phyloP scores from a whole-genome alignment of 495 filamentous ascomycete genomes.

The Penicillium maclennaniae region DNA sequence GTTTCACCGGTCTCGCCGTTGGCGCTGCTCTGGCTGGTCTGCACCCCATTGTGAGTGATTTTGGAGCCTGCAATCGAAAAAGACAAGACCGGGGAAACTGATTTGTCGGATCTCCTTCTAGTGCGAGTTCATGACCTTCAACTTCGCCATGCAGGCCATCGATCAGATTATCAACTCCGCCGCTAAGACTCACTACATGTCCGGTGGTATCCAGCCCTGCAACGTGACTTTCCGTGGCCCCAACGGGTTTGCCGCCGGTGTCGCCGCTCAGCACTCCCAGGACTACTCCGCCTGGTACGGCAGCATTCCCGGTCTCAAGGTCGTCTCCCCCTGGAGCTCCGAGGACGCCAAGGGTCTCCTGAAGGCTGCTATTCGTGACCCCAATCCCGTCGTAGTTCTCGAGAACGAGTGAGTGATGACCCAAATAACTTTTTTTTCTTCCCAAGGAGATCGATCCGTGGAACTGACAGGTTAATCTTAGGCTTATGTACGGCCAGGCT shows the following conservation, averaged over 20 bases:
- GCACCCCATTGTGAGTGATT: constrained; percentile 77
- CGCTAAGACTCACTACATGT: constrained; percentile 99
- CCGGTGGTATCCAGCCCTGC: constrained; percentile 97
- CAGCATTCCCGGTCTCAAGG: constrained; percentile 94
- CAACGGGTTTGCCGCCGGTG: constrained; percentile 95
- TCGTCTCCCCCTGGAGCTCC: constrained; percentile 89
- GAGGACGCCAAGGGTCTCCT: constrained; percentile 97
- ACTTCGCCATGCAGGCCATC: constrained; percentile 99
- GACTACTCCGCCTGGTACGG: constrained; percentile 99
- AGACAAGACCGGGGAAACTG: not conserved
- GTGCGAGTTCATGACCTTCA: constrained; percentile 99
- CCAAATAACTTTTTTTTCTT: not conserved
- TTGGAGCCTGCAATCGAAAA: not conserved
- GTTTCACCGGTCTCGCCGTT: constrained; percentile 88
- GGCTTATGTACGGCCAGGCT: constrained; percentile 82
- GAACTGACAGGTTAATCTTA: constrained; percentile 27
- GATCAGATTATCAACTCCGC: constrained; percentile 99
- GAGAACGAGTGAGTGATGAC: constrained; percentile 77
- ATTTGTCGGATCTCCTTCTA: constrained; percentile 27
- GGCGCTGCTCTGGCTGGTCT: constrained; percentile 92
- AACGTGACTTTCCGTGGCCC: constrained; percentile 99
- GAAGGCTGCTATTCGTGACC: constrained; percentile 97
- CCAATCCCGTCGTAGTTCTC: constrained; percentile 90
- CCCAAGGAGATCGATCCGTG: not conserved
- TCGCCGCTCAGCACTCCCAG: constrained; percentile 96